phyloP scores from a whole-genome alignment of 2,329 filamentous ascomycete genomes.

The Colletotrichum aenigma region DNA sequence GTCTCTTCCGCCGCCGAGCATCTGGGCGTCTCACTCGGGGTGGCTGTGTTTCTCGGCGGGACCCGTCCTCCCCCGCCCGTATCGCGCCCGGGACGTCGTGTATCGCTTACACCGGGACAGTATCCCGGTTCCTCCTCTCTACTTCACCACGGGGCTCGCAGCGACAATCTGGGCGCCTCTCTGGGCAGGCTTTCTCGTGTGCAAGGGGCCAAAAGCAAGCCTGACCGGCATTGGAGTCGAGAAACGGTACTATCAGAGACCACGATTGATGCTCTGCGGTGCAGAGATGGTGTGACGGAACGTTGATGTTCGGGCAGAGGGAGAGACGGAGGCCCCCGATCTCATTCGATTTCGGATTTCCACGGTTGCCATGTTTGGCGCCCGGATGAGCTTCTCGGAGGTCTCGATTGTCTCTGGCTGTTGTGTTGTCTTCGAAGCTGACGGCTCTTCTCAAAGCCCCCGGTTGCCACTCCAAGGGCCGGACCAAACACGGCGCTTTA shows the following conservation, averaged over 20 bases:
- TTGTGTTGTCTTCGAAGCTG: not conserved
- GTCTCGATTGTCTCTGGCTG: not conserved
- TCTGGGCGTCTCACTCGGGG: slow-evolving; percentile 19
- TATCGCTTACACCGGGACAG: slow-evolving; percentile 3
- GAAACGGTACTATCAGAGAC: not conserved
- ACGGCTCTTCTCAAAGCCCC: not conserved
- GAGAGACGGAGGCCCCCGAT: not conserved
- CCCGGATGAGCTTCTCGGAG: not conserved
- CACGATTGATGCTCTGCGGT: not conserved
- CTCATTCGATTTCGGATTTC: not conserved
- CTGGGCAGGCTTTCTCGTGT: slow-evolving; percentile 9
- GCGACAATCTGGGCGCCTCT: not conserved
- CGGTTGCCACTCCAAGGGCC: not conserved
- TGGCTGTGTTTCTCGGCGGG: slow-evolving; percentile 20
- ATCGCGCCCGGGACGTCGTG: slow-evolving; percentile 15
- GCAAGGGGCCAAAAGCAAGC: not conserved
- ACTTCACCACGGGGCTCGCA: not conserved
- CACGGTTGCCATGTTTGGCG: not conserved
- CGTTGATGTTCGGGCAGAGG: not conserved
- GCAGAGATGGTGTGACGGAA: slow-evolving; percentile 8
- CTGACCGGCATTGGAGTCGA: not conserved
- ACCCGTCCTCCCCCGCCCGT: slow-evolving; percentile 12
- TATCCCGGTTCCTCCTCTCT: not conserved
- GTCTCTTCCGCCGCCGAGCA: slow-evolving; percentile 3
- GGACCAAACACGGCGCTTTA: slow-evolving; percentile 18